Evolutionary conservation across 768 basidiomycete genomes (phyloP), one percentile per base, ranked within the genome.

Genomic region (Trametes cinnabarina): DNA sequence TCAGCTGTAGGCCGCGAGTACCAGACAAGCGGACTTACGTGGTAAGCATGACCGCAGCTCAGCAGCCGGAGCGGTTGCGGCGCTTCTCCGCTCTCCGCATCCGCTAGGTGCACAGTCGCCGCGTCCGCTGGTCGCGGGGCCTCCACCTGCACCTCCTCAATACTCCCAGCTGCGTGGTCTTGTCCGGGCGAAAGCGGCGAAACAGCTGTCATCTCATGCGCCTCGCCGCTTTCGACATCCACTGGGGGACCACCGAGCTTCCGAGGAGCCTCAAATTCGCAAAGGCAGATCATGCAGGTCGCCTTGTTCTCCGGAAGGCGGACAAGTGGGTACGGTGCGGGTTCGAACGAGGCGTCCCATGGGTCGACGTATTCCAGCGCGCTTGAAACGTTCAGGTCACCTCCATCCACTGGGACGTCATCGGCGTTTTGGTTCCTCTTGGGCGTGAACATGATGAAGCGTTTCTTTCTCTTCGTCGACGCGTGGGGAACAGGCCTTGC

Each of bases 31-130:
- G 25, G 35, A 76, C 90, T 71, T 59, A 94, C 92, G 74, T 96
- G 94, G 73, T 92, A 96, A 42, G 89, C 90, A 76, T 96, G 94
- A 2, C 88, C 88, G 64, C 94, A 96, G 1, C 77, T 78, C 51
- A 94, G 72, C 32, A 92, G 70, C 66, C 93, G 77, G 62, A 96
- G 71, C 7, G 90, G 90, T 58, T 91, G 87, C 0, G 86, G 79
- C 0, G 87, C 88, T 50, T 87, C 83, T 5, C 88, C 88, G 23
- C 40, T 11, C 40, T 43, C 58, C 28, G 25, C 46, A 9, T 53
- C 47, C 14, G 51, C 58, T 46, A 47, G 25, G 20, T 59, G 19
- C 40, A 59, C 39, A 17, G 58, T 42, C 39, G 20, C 25, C 20
- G 58, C 41, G 17, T 59, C 58, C 23, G 51, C 23, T 9, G 51